Evolutionary conservation across 768 basidiomycete genomes (phyloP), one percentile per base, ranked within the genome.

Genomic region (Psilocybe tampanensis): DNA sequence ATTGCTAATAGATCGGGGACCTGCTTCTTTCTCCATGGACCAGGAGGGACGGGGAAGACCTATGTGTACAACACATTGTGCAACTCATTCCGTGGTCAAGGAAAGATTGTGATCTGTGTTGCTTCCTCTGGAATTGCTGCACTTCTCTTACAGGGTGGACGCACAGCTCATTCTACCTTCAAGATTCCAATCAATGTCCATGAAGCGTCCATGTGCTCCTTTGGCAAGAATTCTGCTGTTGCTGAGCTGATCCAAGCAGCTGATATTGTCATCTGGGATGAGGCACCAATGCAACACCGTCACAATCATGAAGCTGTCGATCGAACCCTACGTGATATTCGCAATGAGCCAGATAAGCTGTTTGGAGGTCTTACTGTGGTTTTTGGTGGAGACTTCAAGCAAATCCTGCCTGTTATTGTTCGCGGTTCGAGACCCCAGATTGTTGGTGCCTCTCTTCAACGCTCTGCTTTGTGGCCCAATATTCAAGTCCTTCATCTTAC

Each of bases 71-170:
- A 74, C 9, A 66, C 73, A 8, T 52, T 80, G 33, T 70, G 73
- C 60, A 42, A 67, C 45, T 23, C 58, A 13, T 34, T 81, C 1
- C 59, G 68, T 13, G 58, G 61, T 13, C 44, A 66, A n/a, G 68
- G 69, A 0, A 50, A 64, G 24, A 72, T 81, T 66, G 73, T 76
- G 0, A 65, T 84, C 1, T 80, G 74, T 74, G 76, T 79, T 26
- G 77, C 81, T 15, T 83, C 81, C 4, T 81, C 80, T 44, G 80
- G 80, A 0, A 77, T 84, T 60, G 76, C 82, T 18, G 68, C 80
- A 11, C 65, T 81, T 15, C 68, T 82, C 13, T 65, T 84, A 1
- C 64, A 76, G 3, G 62, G 77, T 32, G 81, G 80, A 5, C 62
- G 70, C 0, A 84, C 82, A 24, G 69, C 79, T 3, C 80, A 85